A percentile compares a stretch with the other conserved stretches of the same genome.
phyloP scores from a whole-genome alignment of 306 rosid species.

The Cercis canadensis region DNA sequence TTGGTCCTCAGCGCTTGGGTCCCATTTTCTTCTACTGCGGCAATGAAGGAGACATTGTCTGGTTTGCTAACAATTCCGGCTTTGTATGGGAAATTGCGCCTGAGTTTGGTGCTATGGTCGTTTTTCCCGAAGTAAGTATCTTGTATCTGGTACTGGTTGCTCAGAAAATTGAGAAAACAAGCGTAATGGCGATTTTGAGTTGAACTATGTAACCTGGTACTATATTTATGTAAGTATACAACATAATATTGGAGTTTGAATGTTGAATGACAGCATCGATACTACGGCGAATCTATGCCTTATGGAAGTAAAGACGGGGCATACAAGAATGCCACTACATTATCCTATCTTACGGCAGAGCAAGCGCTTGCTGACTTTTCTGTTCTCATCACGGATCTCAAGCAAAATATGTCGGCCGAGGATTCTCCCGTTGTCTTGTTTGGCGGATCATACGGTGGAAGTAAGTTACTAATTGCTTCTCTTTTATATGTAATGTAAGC shows the following conservation, averaged over 20 bases:
- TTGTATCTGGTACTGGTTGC: not conserved
- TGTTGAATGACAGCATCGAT: conserved; percentile 64
- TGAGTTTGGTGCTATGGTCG: conserved; percentile 76
- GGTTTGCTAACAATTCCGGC: conserved; percentile 88
- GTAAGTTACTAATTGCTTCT: conserved; percentile 44
- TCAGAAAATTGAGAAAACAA: not conserved
- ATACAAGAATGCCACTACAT: conserved; percentile 69
- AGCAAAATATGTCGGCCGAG: conserved; percentile 60
- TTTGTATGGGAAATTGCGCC: conserved; percentile 91
- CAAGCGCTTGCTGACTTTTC: conserved; percentile 85
- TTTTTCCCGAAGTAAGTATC: conserved; percentile 75
- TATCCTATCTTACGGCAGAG: conserved; percentile 70
- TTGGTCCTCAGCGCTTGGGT: conserved; percentile 50
- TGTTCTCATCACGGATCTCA: conserved; percentile 62
- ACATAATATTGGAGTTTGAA: not conserved
- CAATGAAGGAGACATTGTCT: conserved; percentile 86
- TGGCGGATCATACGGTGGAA: conserved; percentile 97
- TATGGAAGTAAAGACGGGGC: conserved; percentile 69
- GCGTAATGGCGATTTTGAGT: not conserved
- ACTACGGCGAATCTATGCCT: conserved; percentile 82
- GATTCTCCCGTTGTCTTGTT: conserved; percentile 80
- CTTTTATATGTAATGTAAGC: not conserved
- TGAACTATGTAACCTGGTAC: not conserved
- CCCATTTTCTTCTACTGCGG: conserved; percentile 93
- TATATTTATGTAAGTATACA: not conserved